phyloP scores from a whole-genome alignment of 192 early-diverging fungal species.

The Spinellus fusiger region DNA sequence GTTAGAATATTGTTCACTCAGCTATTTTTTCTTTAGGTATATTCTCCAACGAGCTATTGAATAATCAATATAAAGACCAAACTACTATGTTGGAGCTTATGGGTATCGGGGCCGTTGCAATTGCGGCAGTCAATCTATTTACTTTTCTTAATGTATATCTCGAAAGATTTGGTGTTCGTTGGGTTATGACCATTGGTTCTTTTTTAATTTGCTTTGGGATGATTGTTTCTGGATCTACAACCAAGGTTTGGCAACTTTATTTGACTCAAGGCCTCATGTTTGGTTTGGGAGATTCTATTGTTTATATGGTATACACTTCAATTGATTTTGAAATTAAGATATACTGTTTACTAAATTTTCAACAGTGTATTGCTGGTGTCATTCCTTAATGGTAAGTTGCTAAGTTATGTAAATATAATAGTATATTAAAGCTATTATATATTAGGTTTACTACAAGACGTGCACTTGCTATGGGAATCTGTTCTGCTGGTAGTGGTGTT shows the following conservation, averaged over 20 bases:
- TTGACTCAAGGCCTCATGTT: constrained; percentile 57
- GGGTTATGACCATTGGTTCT: constrained; percentile 16
- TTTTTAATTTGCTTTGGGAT: constrained; percentile 12
- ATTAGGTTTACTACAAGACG: constrained; percentile 37
- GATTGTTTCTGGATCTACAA: constrained; percentile 20
- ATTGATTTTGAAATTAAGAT: neutral
- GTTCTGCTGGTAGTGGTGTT: constrained; percentile 58
- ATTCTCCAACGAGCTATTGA: constrained; percentile 16
- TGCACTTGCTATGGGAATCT: constrained; percentile 52
- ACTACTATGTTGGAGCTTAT: constrained; percentile 11
- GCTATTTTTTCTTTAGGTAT: constrained; percentile 3
- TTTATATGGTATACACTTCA: constrained; percentile 16
- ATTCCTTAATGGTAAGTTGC: too few species aligned
- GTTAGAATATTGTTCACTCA: neutral
- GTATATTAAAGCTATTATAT: neutral
- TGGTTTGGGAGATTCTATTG: constrained; percentile 38
- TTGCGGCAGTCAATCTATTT: constrained; percentile 10
- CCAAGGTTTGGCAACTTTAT: constrained; percentile 54
- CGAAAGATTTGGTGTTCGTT: constrained; percentile 2
- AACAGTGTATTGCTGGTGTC: neutral
- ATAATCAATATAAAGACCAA: neutral
- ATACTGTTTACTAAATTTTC: neutral
- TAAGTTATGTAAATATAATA: neutral
- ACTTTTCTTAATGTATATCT: constrained; percentile 7
- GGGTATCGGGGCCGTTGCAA: constrained; percentile 7